Conservation (phyloP, 192 early-diverging fungal genomes). For the Chytriomyces sp. region DNA sequence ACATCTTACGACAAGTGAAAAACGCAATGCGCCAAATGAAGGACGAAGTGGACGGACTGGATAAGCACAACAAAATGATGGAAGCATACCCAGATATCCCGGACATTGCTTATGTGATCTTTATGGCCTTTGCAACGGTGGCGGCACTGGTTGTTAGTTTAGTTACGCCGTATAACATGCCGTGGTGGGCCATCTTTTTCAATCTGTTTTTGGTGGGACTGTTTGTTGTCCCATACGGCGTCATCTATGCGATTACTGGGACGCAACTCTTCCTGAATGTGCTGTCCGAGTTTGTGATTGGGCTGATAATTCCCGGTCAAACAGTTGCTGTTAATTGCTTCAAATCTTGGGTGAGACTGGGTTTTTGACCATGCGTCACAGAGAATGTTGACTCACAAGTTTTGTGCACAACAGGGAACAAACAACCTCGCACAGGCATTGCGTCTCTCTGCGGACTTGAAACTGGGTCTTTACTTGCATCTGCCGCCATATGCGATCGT, state of each 20-base stretch:
- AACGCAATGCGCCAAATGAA: constrained; percentile 3
- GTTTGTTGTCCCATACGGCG: constrained; percentile 68
- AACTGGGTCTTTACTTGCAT: constrained; percentile 75
- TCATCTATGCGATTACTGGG: constrained; percentile 65
- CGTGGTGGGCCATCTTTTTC: constrained; percentile 40
- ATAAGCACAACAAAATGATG: constrained; percentile 75
- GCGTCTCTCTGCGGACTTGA: constrained; percentile 62
- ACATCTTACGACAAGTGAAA: constrained; percentile 18
- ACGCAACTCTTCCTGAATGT: constrained; percentile 60
- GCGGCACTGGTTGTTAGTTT: constrained; percentile 1
- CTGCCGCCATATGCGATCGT: constrained; percentile 81
- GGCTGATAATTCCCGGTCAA: constrained; percentile 62
- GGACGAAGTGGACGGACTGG: constrained; percentile 28
- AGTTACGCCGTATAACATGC: constrained; percentile 55
- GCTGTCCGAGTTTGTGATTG: constrained; percentile 66
- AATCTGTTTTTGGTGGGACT: constrained; percentile 52
- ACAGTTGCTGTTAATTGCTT: constrained; percentile 72
- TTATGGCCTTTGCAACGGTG: constrained; percentile 44
- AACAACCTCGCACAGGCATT: constrained; percentile 67
- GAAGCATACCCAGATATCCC: constrained; percentile 72
- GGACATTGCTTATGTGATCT: constrained; percentile 58
- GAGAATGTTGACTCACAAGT: too few relatives aligned
- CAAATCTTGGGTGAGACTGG: constrained; percentile 56
- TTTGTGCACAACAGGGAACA: constrained; percentile 49
- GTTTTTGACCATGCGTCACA: constrained; percentile 33